phyloP scores from a whole-genome alignment of 306 rosid genomes.

The Crataegus laevigata region DNA sequence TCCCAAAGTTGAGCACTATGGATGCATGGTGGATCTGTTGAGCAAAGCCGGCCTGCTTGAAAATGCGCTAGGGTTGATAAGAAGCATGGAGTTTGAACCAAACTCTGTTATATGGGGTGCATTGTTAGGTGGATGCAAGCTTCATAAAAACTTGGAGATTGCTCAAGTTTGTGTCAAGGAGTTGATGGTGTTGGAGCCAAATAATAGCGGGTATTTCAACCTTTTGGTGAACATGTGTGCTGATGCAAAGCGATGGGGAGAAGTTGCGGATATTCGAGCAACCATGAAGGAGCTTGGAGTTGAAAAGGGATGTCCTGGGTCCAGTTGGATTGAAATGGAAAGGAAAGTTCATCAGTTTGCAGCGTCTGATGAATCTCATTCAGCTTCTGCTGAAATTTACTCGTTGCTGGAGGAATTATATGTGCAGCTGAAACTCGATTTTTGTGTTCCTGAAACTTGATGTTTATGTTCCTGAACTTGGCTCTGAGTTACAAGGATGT shows the following conservation, averaged over 20 bases:
- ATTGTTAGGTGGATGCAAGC: constrained; percentile 69
- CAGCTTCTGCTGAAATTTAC: constrained; percentile 37
- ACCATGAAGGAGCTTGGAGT: constrained; percentile 60
- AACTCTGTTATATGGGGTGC: constrained; percentile 78
- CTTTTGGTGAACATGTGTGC: constrained; percentile 65
- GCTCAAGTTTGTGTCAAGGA: constrained; percentile 41
- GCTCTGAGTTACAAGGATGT: too few species aligned
- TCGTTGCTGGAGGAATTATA: constrained; percentile 40
- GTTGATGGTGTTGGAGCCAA: constrained; percentile 57
- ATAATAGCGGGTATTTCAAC: constrained; percentile 54
- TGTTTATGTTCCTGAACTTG: constrained; percentile 34
- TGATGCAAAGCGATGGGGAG: constrained; percentile 52
- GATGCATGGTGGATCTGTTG: constrained; percentile 76
- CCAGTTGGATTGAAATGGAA: constrained; percentile 70
- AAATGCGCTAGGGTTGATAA: constrained; percentile 58
- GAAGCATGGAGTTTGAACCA: constrained; percentile 43
- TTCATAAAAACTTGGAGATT: constrained; percentile 50
- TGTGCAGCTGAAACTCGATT: constrained; percentile 47
- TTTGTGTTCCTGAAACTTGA: constrained; percentile 40
- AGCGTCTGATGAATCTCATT: constrained; percentile 54
- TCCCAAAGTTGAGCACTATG: constrained; percentile 65
- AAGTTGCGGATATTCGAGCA: constrained; percentile 48
- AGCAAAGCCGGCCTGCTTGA: constrained; percentile 72
- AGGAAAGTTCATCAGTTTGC: constrained; percentile 47
- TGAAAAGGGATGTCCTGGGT: constrained; percentile 65